Evolutionary conservation across 495 filamentous ascomycete species (phyloP), one percentile per base, ranked within the genome.

Genomic region (Xylaria bambusicola): DNA sequence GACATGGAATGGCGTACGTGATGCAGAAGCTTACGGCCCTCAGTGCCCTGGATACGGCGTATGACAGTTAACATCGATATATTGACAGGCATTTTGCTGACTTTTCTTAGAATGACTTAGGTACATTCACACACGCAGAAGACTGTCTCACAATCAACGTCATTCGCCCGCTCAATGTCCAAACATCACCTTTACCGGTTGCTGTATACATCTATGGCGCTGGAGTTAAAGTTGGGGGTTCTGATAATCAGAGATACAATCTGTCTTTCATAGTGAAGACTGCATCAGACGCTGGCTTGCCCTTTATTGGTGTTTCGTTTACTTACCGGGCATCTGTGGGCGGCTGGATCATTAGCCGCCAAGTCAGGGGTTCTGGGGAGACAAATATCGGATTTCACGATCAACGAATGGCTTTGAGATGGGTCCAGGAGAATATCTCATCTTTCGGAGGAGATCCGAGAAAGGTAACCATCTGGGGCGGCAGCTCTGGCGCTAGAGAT

Each of bases 121-220:
- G n/a, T n/a, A n/a, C n/a, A 13, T 18, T 38, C 35, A 10, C 17
- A 26, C 18, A 40, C 10, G 38, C 50, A 4, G 50, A 52, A 18
- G 50, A 52, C 35, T 52, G 50, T 41, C 35, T 52, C 12, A 52
- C 33, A 6, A 20, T 52, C 13, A 52, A 41, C 15, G 48, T 52
- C 6, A 23, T 41, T 3, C 50, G 50, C 10, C 50, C 50, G 6
- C 33, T 40, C 13, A 33, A 21, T 1, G 35, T 38, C 20, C 21
- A 4, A 0, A 17, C 36, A 35, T 1, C 40, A 24, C 6, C 52
- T 12, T 61, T 68, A 21, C 80, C 79, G 7, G 77, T 80, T 31
- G 69, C 73, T 7, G 79, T 85, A 26, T 88, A 80, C 80, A 84
- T 88, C 23, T 80, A 85, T 61, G 84, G 84, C 18, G 85, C 85